Evolutionary conservation across 2,329 filamentous ascomycete species (phyloP).

Genomic region (Trichothecium roseum): DNA sequence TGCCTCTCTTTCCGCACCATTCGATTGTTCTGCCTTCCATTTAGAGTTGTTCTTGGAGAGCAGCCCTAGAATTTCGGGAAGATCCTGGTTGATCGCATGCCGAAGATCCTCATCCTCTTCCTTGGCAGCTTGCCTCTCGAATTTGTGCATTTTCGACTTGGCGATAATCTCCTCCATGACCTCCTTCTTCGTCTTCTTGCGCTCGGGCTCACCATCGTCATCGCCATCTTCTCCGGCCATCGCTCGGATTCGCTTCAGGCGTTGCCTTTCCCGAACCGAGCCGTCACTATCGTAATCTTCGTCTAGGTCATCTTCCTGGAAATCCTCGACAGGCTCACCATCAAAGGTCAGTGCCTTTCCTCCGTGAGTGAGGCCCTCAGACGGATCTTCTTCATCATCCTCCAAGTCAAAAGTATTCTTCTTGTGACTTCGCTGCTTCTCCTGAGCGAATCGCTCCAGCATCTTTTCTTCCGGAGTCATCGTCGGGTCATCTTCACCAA

Average conservation of each 20-base stretch:
- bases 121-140: constrained; percentile 83
- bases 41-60: constrained; percentile 41
- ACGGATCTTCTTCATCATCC: constrained; percentile 48
- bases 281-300: constrained; percentile 47
- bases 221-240: constrained; percentile 37
- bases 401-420: constrained; percentile 85
- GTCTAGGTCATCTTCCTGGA: constrained; percentile 64
- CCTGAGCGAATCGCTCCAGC: constrained; percentile 78
- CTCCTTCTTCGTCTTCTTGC: constrained; percentile 91
- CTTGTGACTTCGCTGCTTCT: constrained; percentile 71
- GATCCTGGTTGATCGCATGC: constrained; percentile 72
- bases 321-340: constrained; percentile 55
- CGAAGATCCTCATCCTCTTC: constrained; percentile 88
- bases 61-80: constrained; percentile 65
- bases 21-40: constrained; percentile 9
- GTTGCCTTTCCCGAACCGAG: constrained; percentile 41
- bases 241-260: constrained; percentile 45
- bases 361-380: constrained; percentile 67
- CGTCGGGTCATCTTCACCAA: constrained; percentile 88
- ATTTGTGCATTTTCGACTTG: constrained; percentile 93
- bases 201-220: constrained; percentile 51
- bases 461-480: constrained; percentile 93
- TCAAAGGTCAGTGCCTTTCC: constrained; percentile 65
- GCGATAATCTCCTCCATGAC: constrained; percentile 97
- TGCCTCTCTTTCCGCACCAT: constrained; percentile 42